Evolutionary conservation across 306 rosid species (phyloP).

Genomic region (Sesbania bispinosa): DNA sequence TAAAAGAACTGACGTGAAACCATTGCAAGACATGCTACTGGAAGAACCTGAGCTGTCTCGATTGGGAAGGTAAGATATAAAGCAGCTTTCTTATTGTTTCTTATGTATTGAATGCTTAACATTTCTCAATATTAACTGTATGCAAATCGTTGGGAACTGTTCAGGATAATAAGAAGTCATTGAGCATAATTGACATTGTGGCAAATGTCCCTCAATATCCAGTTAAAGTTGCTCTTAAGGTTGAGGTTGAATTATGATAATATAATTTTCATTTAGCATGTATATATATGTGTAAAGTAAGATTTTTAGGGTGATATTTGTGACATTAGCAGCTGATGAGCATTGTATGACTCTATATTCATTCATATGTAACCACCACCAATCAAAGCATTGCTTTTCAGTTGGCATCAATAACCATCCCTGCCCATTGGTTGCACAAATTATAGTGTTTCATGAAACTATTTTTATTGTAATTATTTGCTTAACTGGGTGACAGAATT

Average conservation of each 20-base stretch:
- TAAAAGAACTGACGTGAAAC: slow-evolving; percentile 39
- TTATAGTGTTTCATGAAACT: no score
- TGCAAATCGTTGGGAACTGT: slow-evolving; percentile 20
- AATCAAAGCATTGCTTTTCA: no score
- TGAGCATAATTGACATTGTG: slow-evolving; percentile 20
- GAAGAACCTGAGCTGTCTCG: slow-evolving; percentile 86
- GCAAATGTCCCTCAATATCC: slow-evolving; percentile 18
- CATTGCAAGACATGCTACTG: slow-evolving; percentile 76
- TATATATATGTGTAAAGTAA: slow-evolving; percentile 14
- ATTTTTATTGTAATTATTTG: no score
- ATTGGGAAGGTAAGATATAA: slow-evolving; percentile 69
- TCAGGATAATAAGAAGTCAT: slow-evolving; percentile 76
- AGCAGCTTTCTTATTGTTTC: not conserved
- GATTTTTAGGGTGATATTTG: not conserved
- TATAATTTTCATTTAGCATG: slow-evolving; percentile 15
- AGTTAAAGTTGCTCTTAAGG: slow-evolving; percentile 13
- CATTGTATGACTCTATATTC: not conserved
- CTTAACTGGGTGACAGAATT: no score
- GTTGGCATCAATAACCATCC: no score
- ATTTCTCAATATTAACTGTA: not conserved
- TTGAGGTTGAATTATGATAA: not conserved
- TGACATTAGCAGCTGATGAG: not conserved
- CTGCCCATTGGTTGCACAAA: no score
- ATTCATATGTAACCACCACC: no score
- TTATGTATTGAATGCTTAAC: not conserved